Base-by-base conservation (phyloP, 805 yeast species). In the Metschnikowia bowlesiae region DNA sequence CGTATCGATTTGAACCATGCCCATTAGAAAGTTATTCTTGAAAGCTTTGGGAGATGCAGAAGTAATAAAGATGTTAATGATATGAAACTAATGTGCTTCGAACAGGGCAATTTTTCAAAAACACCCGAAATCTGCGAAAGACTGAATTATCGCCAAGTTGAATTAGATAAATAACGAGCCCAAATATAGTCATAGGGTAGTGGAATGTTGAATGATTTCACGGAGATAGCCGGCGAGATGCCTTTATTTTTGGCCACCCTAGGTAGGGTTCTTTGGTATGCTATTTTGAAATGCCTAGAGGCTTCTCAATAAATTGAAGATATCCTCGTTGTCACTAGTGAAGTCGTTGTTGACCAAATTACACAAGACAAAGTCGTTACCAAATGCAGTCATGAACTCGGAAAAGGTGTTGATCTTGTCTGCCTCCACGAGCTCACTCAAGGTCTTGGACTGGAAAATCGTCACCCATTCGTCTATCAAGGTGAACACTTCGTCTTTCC, bases 401-500 rank as follows among this genome's bases (percentile, higher is more conserved):
- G 74, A 60, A 33, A 82, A 61, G 14, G 57, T 52, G 29, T 62
- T 67, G 18, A 64, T 56, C 37, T 66, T 63, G 8, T 65, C 69
- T 46, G 65, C 60, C 31, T 61, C 64, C 9, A 60, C 62, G 8
- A 61, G 62, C 26, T 67, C 67, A 37, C 71, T 71, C 41, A 67
- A 63, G 14, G 68, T 57, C 47, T 68, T 67, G 50, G 71, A 65
- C 53, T 68, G 63, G 59, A 78, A 78, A 45, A 80, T 78, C 40
- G 73, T 69, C 57, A 73, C 75, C 98, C 98, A 92, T 65, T 89
- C 96, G 46, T 78, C 74, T 47, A 90, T 77, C 53, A 92, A 83
- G 55, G 89, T 77, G 76, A 79, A 92, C 37, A 92, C 92, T 68
- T 92, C 98, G 66, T 92, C 97, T 66, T 89, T 91, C 98, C 98